These are phyloP conservation scores for Phaeosphaeria sp. DNA, from an alignment of 2,329 filamentous ascomycete species.

Conservation along the genomic window DNA sequence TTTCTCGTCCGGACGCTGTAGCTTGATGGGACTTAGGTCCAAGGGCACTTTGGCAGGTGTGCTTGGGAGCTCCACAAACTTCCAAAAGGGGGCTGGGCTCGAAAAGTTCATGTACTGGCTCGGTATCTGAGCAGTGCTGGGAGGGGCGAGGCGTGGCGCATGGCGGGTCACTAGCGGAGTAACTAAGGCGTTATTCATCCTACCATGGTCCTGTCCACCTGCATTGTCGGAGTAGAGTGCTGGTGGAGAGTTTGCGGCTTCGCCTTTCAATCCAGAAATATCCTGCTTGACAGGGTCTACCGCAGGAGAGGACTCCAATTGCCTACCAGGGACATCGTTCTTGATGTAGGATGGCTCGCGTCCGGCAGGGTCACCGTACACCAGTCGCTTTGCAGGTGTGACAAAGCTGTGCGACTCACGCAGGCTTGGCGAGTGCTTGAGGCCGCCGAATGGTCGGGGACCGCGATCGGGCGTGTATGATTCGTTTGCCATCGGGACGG, in stretches of 20 bases:
- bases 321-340: conserved; percentile 26
- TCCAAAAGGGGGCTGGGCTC: conserved; percentile 88
- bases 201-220: conserved; percentile 31
- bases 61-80: conserved; percentile 78
- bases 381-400: conserved; percentile 44
- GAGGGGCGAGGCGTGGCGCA: conserved; percentile 77
- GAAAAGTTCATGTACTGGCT: conserved; percentile 87
- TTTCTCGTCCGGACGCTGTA: conserved; percentile 39
- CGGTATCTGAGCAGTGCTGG: conserved; percentile 80
- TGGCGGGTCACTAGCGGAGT: conserved; percentile 77
- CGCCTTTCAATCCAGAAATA: conserved; percentile 39
- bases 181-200: conserved; percentile 51
- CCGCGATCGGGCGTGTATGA: conserved; percentile 64
- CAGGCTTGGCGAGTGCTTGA: conserved; percentile 42
- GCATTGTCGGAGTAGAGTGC: conserved; percentile 45
- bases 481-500: conserved; percentile 58
- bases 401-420: conserved; percentile 38
- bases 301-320: conserved; percentile 39
- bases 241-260: conserved; percentile 46
- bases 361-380: conserved; percentile 36
- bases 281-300: conserved; percentile 42
- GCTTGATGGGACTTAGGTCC: conserved; percentile 46
- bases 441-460: conserved; percentile 46
- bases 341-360: conserved; percentile 31
- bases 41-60: conserved; percentile 65